phyloP scores from a whole-genome alignment of 176 grass and related monocot genomes.

The Guadua angustifolia region DNA sequence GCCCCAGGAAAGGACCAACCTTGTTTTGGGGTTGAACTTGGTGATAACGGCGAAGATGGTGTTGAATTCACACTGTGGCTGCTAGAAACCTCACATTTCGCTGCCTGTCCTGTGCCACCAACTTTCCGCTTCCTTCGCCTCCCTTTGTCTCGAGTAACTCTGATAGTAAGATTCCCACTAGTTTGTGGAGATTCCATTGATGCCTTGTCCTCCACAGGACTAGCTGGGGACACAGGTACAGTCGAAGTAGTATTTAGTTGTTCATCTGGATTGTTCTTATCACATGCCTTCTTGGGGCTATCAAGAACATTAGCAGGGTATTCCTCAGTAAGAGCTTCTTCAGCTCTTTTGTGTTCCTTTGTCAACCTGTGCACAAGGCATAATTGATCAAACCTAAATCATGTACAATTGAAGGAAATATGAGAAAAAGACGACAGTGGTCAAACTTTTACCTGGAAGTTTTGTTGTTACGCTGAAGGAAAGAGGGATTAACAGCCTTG shows the following conservation, averaged over 20 bases:
- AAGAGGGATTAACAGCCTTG: slow-evolving; percentile 61
- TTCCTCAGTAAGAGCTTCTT: slow-evolving; percentile 46
- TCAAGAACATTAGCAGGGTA: slow-evolving; percentile 47
- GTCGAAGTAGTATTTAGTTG: slow-evolving; percentile 47
- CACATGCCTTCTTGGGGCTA: slow-evolving; percentile 49
- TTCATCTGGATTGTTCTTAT: slow-evolving; percentile 46
- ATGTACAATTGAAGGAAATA: slow-evolving; percentile 25
- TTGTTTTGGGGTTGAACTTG: slow-evolving; percentile 74
- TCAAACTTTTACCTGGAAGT: slow-evolving; percentile 66
- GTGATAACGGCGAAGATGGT: slow-evolving; percentile 75
- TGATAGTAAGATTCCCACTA: slow-evolving; percentile 74
- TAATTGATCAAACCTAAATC: slow-evolving; percentile 41
- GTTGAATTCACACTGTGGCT: slow-evolving; percentile 95
- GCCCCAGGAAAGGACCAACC: slow-evolving; percentile 53
- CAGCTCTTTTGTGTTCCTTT: slow-evolving; percentile 63
- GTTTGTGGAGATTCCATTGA: slow-evolving; percentile 48
- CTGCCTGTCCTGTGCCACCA: slow-evolving; percentile 52
- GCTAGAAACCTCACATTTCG: slow-evolving; percentile 92
- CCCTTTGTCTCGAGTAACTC: slow-evolving; percentile 68
- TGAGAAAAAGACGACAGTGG: neutral
- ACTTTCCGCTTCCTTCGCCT: slow-evolving; percentile 59
- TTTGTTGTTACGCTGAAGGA: slow-evolving; percentile 59
- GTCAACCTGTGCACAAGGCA: slow-evolving; percentile 55
- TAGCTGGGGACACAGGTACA: slow-evolving; percentile 34
- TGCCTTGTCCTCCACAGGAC: slow-evolving; percentile 51